Evolutionary conservation across 306 rosid species (phyloP), one percentile per base, ranked within the genome.

Genomic region (Adenanthera pavonina): DNA sequence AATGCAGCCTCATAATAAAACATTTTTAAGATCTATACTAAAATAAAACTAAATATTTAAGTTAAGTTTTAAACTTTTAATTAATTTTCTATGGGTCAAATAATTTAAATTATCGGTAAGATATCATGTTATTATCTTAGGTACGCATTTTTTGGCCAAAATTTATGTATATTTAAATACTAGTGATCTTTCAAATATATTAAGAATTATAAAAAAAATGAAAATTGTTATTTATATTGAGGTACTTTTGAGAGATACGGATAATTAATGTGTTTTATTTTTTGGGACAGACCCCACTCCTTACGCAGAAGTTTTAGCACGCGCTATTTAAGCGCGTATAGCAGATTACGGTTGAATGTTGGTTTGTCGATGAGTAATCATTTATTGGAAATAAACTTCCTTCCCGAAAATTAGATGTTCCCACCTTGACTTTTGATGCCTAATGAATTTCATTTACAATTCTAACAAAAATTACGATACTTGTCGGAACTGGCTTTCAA

Each of bases 401-500:
- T 76, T 34, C 33, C 61, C 72, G 3, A 61, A 47, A 66, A 34
- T 51, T 44, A 40, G 62, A 47, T 59, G 14, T 44, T 61, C 59
- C 57, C 33, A 17, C 77, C 13, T 78, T 38, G 6, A 14, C 20
- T 65, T 76, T 70, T 78, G 41, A 51, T 74, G 19, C 34, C 56
- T 74, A 57, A 74, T 74, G 25, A 79, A 44, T 52, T 76, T 3
- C 40, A 19, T n/a, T 30, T 60, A 69, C 54, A 10, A 44, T 40
- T 68, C 33, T 20, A 19, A 14, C 5, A 51, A 36, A 59, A 57
- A 40, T 8, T 17, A 36, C 40, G 44, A 54, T 69, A 6, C 12
- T 62, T 47, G 78, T 80, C 44, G 61, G 60, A 76, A 74, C 77
- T 49, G 69, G 20, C 73, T 65, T 78, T 78, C 48, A 49, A 48